Base-by-base conservation (phyloP, 2,329 filamentous ascomycete genomes). In the Apiospora marii region DNA sequence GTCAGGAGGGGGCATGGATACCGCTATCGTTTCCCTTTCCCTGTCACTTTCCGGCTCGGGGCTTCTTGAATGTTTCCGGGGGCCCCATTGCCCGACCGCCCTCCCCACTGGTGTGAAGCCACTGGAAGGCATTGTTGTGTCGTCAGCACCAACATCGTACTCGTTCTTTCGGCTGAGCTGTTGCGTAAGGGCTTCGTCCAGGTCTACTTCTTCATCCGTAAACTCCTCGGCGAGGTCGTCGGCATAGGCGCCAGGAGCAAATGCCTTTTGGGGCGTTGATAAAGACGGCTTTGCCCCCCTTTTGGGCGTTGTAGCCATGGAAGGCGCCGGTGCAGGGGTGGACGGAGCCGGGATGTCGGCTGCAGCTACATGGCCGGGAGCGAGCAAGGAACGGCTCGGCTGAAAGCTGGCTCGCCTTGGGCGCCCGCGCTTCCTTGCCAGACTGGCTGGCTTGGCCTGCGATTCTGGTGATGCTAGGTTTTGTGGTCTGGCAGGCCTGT, bases 221-320 rank as follows among this genome's bases (percentile, higher is more conserved):
- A 64, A n/a, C n/a, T 64, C 58, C 22, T 64, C 58, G 34, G 30
- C 58, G 30, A 41, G 58, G 22, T 41, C 30, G n/a, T 64, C 58
- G 0, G 58, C 22, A 41, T 64, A 37, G 58, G 41, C 48, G 22
- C n/a, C 41, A 49, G 70, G 51, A 4, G 70, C 58, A 4, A 76
- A 70, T 44, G 75, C 81, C 58, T 85, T 85, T 71, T 81, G 76
- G 3, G 83, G 83, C 10, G 83, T 84, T 7, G 84, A 84, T 10
- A 85, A 74, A 0, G 84, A 85, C 0, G 83, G 83, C 22, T 64
- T 41, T n/a, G 30, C 7, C 19, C 22, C 58, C n/a, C n/a, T 64
- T 22, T n/a, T 64, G 34, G 58, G 58, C 22, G 58, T 64, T n/a
- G 58, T n/a, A 8, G 58, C 30, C 37, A 41, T 34, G 8, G 58